Conservation (phyloP, 305 asterid genomes). For the Fraxinus angustifolia region DNA sequence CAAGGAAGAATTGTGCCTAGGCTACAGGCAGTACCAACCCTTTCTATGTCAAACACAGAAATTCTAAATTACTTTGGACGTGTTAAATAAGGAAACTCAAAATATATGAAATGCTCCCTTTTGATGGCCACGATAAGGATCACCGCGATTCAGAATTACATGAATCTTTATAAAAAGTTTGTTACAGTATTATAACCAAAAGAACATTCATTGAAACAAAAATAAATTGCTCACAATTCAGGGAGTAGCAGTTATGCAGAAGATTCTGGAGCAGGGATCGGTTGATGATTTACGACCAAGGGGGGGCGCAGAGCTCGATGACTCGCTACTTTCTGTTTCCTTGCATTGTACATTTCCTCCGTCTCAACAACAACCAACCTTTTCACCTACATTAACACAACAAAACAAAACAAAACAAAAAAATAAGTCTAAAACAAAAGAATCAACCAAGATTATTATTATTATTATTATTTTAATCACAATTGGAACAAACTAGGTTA, state of each 20-base stretch:
- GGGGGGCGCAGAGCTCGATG: slow-evolving; percentile 73
- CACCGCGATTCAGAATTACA: neutral
- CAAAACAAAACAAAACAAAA: neutral
- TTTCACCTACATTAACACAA: slow-evolving; percentile 48
- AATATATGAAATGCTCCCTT: neutral
- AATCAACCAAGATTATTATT: neutral
- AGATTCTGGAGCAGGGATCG: slow-evolving; percentile 32
- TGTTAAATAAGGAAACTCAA: neutral
- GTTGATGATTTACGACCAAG: slow-evolving; percentile 50
- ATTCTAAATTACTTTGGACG: neutral
- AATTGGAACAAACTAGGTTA: neutral
- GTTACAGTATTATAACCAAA: neutral
- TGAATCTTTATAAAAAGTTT: neutral
- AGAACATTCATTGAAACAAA: neutral
- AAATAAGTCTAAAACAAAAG: neutral
- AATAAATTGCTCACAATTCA: slow-evolving; percentile 17
- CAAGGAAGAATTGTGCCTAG: neutral
- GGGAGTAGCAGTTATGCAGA: slow-evolving; percentile 18
- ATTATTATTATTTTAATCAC: no score
- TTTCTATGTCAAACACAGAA: neutral
- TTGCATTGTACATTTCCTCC: slow-evolving; percentile 81
- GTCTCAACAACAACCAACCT: slow-evolving; percentile 86
- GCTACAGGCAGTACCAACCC: neutral
- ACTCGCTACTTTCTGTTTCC: slow-evolving; percentile 59
- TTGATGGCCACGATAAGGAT: neutral